Evolutionary conservation across 176 grass and related monocot genomes (phyloP).

Genomic region (Avena insularis): DNA sequence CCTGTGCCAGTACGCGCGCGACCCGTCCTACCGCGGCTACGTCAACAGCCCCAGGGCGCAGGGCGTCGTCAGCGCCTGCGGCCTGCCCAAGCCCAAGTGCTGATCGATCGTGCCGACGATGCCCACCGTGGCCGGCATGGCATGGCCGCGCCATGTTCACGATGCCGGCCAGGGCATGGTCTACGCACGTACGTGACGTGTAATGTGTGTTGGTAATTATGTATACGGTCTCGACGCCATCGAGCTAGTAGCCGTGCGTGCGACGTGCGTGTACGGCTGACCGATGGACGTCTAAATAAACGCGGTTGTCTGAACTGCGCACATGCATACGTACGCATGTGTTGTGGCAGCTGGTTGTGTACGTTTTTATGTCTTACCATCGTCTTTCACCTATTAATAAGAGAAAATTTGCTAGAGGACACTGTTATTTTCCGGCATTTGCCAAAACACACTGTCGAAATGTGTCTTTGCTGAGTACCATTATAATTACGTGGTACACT

Average conservation of each 20-base stretch:
- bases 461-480: too few species aligned
- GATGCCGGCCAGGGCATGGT: neutral
- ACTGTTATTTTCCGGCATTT: too few species aligned
- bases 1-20: constrained; percentile 57
- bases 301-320: neutral
- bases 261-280: neutral
- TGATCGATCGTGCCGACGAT: neutral
- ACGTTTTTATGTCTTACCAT: neutral
- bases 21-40: constrained; percentile 43
- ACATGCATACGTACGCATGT: neutral
- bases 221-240: neutral
- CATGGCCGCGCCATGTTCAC: neutral
- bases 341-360: neutral
- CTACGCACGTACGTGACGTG: neutral
- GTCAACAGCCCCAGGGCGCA: constrained; percentile 45
- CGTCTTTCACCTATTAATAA: neutral
- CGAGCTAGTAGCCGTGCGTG: too few species aligned
- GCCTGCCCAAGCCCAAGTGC: constrained; percentile 32
- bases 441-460: too few species aligned
- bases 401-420: too few species aligned
- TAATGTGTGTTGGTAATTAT: neutral
- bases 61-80: constrained; percentile 25
- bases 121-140: neutral
- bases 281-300: constrained; percentile 8
- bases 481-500: too few species aligned